Conservation (phyloP, 1,284 basidiomycete species). For the Naganishia liquefaciens region DNA sequence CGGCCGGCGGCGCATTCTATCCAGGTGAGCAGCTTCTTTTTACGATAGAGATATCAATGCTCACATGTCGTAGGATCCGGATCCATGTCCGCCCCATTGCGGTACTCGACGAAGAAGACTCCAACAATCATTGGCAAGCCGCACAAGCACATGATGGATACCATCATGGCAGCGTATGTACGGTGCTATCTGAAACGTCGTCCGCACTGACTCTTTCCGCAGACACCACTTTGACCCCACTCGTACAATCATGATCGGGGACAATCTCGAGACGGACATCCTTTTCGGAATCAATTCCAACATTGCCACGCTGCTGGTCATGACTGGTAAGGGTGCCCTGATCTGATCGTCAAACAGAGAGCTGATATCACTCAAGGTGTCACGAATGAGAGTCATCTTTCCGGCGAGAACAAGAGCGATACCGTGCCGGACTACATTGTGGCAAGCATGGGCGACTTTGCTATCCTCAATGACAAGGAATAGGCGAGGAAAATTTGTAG, state of each 20-base stretch:
- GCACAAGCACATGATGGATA: constrained; percentile 86
- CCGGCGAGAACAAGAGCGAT: constrained; percentile 67
- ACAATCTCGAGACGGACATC: constrained; percentile 86
- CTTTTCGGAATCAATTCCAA: constrained; percentile 84
- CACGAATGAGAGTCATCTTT: constrained; percentile 68
- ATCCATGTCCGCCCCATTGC: constrained; percentile 76
- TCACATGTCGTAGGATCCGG: constrained; percentile 61
- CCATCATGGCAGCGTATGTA: constrained; percentile 88
- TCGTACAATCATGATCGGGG: constrained; percentile 91
- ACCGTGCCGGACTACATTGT: constrained; percentile 80
- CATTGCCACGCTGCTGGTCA: constrained; percentile 81
- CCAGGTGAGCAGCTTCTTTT: constrained; percentile 73
- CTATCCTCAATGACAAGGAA: constrained; percentile 41
- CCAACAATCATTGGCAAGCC: constrained; percentile 90
- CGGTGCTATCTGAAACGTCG: constrained; percentile 56
- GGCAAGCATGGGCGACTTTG: constrained; percentile 73
- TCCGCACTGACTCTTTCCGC: constrained; percentile 6
- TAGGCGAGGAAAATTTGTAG: too few species aligned
- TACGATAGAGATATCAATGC: neutral
- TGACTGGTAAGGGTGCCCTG: constrained; percentile 68
- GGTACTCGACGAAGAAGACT: constrained; percentile 65
- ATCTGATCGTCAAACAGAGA: constrained; percentile 1
- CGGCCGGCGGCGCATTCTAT: constrained; percentile 72
- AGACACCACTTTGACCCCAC: constrained; percentile 82
- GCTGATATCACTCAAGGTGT: constrained; percentile 60